Base-by-base conservation (phyloP, 345 rosid genomes). In the Eucalyptus erythrocorys region DNA sequence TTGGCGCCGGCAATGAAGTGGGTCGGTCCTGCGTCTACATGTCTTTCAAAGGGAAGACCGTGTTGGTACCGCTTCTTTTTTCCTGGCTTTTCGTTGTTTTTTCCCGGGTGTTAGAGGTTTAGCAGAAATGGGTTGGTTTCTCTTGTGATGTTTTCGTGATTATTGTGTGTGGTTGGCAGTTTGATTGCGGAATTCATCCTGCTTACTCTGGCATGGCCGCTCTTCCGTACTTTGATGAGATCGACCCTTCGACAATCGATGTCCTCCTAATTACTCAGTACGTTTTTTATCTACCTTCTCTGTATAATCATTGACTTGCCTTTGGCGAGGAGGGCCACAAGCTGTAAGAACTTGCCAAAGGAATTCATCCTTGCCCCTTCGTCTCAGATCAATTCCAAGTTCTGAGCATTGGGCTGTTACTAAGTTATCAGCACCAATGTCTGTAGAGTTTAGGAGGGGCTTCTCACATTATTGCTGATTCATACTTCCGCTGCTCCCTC, bases 1-100 rank as follows among this genome's bases (percentile, higher is more conserved):
- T 97, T n/a, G 99, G 99, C 10, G 99, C 99, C 1, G 99, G 99
- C 57, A 97, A 86, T 86, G 99, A 97, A 95, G 99, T 97, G 48
- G 99, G 99, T 24, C 95, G 99, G 24, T 97, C 99, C 8, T 97
- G 99, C 45, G 96, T 93, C 5, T 96, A 96, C 93, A 96, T 97
- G 99, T 93, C 97, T 45, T 97, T 92, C 87, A 95, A 96, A 88
- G 97, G 98, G 68, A 97, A 96, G 90, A 97, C 91, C 11, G 89
- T 95, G 6, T 87, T 95, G 95, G 99, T 97, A 85, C 19, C 11
- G 71, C 71, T 42, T 61, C 68, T 42, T 48, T 22, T n/a, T 48
- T 49, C 13, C 10, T n/a, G 2, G 7, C 12, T 22, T 24, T 55
- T 55, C 27, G 13, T 22, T 9, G 61, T 13, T 4, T 27, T 84